A percentile compares a stretch with the other conserved stretches of the same genome.
Evolutionary conservation across 805 yeast genomes (phyloP).

Genomic region (Priceomyces castillae): DNA sequence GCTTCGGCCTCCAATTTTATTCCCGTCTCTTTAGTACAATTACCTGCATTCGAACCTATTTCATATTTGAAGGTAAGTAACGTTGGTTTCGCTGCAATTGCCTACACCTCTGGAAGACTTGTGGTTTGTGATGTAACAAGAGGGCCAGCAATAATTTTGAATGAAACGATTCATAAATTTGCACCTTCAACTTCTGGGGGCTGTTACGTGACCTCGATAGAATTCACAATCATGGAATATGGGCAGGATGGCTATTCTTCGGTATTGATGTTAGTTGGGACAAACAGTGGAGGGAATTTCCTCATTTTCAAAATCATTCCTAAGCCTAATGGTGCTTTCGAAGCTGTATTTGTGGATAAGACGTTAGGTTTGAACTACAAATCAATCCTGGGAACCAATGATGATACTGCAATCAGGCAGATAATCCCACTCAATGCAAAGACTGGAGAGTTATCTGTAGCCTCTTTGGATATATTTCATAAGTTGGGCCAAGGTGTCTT

Average conservation of each 20-base stretch:
- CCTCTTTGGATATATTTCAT: conserved; percentile 55
- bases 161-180: conserved; percentile 30
- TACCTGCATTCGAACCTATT: conserved; percentile 43
- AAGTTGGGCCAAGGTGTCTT: conserved; percentile 58
- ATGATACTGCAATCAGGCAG: conserved; percentile 50
- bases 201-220: conserved; percentile 54
- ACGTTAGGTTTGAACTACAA: conserved; percentile 36
- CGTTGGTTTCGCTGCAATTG: conserved; percentile 82
- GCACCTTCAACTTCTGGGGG: conserved; percentile 30
- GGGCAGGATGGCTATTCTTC: conserved; percentile 70
- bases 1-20: conserved; percentile 30
- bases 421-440: conserved; percentile 58
- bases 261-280: conserved; percentile 73
- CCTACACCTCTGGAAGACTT: conserved; percentile 71
- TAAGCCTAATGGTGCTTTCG: conserved; percentile 55
- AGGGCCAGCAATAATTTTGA: conserved; percentile 65
- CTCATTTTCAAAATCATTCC: conserved; percentile 66
- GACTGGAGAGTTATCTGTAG: conserved; percentile 64
- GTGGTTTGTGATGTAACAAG: conserved; percentile 70
- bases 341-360: conserved; percentile 49
- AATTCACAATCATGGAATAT: conserved; percentile 69
- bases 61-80: conserved; percentile 66
- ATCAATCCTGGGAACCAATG: conserved; percentile 32
- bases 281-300: conserved; percentile 67
- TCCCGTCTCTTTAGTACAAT: conserved; percentile 30